These are phyloP conservation scores for Volvox carteri DNA, from an alignment of 163 green algal species.

Conservation along the genomic window DNA sequence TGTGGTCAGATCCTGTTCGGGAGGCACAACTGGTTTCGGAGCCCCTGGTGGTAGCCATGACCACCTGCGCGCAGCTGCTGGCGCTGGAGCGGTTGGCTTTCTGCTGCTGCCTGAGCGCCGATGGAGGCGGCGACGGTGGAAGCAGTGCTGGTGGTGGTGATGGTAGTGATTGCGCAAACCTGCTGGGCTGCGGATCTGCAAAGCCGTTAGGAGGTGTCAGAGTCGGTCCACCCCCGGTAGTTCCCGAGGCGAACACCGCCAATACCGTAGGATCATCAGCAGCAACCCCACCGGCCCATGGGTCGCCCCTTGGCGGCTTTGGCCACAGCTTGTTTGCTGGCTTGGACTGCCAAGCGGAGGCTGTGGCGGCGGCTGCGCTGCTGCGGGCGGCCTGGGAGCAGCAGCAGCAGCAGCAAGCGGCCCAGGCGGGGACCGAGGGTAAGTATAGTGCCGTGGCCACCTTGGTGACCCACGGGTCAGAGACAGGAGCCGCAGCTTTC, in stretches of 20 bases:
- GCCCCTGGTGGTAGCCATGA: neutral
- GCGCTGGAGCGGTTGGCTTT: slow-evolving; percentile 20
- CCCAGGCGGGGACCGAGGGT: neutral
- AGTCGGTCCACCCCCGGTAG: too few relatives aligned
- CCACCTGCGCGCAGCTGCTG: slow-evolving; percentile 10
- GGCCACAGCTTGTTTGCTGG: too few relatives aligned
- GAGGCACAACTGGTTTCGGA: slow-evolving; percentile 10
- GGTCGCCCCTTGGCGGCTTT: too few relatives aligned
- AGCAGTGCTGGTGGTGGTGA: too few relatives aligned
- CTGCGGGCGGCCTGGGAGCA: neutral
- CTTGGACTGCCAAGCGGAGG: slow-evolving; percentile 5
- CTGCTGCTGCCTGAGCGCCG: slow-evolving; percentile 4
- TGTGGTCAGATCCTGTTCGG: neutral
- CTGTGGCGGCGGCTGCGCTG: slow-evolving; percentile 18
- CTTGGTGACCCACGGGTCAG: neutral
- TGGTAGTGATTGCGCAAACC: neutral
- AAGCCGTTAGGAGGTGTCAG: too few relatives aligned
- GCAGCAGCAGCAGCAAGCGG: neutral
- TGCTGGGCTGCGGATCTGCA: too few relatives aligned
- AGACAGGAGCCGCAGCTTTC: too few relatives aligned
- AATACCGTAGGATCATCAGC: too few relatives aligned
- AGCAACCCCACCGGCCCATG: too few relatives aligned
- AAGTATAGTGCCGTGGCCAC: too few relatives aligned
- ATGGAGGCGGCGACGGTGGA: neutral
- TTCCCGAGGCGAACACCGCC: too few relatives aligned